Evolutionary conservation across 352 stramenopile genomes (phyloP).

Genomic region (Pythium rhizo-oryzae): DNA sequence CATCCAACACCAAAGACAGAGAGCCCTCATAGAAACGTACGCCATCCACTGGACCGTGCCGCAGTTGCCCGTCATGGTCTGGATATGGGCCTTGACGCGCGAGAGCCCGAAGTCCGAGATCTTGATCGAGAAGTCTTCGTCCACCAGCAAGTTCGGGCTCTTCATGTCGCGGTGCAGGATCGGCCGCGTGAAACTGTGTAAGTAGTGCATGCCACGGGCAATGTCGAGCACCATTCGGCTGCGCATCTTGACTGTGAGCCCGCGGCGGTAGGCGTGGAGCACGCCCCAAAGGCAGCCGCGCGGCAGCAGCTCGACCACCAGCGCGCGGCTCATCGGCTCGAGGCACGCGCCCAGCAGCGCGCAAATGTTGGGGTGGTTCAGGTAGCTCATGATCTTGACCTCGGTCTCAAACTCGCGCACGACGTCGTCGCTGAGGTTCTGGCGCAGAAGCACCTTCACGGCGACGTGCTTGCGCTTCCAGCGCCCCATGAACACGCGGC

Average conservation of each 20-base stretch:
- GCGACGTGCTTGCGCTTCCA: constrained; percentile 64
- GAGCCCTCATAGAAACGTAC: constrained; percentile 42
- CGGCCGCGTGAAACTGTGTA: constrained; percentile 83
- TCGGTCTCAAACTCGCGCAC: constrained; percentile 81
- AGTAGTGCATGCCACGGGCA: constrained; percentile 87
- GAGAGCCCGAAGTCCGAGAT: constrained; percentile 92
- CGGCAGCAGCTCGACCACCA: constrained; percentile 95
- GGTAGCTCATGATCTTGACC: constrained; percentile 85
- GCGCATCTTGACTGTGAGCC: constrained; percentile 49
- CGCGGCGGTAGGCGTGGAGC: constrained; percentile 61
- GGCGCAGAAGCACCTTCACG: constrained; percentile 76
- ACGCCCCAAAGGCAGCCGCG: constrained; percentile 94
- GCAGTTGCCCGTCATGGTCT: constrained; percentile 93
- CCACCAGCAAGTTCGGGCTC: constrained; percentile 88
- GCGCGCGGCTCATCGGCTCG: constrained; percentile 88
- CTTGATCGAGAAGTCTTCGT: constrained; percentile 86
- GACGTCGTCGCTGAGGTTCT: constrained; percentile 70
- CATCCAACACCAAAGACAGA: neutral
- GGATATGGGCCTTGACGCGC: constrained; percentile 91
- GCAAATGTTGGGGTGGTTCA: constrained; percentile 98
- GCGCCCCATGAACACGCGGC: constrained; percentile 69
- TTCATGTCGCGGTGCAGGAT: constrained; percentile 93
- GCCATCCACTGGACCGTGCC: constrained; percentile 90
- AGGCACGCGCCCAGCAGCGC: constrained; percentile 96
- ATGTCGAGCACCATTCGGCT: constrained; percentile 70